Percentiles rank a stretch among this genome's conserved stretches.
These are phyloP conservation scores for Aureobasidium sp. DNA, from an alignment of 2,329 filamentous ascomycete genomes.

Conservation along the genomic window DNA sequence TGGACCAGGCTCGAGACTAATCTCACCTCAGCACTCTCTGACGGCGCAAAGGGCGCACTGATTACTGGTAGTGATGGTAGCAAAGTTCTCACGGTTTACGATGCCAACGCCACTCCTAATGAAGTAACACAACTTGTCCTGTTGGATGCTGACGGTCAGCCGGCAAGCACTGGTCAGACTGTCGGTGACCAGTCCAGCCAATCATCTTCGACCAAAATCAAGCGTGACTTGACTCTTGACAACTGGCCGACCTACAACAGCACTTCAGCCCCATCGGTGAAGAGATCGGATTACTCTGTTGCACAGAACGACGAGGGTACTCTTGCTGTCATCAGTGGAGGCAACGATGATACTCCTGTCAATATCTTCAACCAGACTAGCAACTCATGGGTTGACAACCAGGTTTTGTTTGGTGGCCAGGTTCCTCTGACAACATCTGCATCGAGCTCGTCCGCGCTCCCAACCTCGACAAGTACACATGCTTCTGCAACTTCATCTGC, in stretches of 20 bases:
- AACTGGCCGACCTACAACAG: slow-evolving; percentile 76
- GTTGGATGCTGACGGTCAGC: slow-evolving; percentile 50
- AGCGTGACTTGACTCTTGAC: slow-evolving; percentile 49
- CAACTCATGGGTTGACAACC: slow-evolving; percentile 74
- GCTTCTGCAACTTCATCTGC: slow-evolving; percentile 30
- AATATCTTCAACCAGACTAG: slow-evolving; percentile 68
- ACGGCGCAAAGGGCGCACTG: slow-evolving; percentile 46
- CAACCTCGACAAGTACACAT: slow-evolving; percentile 26
- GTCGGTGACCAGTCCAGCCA: slow-evolving; percentile 30
- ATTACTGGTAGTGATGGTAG: slow-evolving; percentile 68
- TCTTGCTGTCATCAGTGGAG: slow-evolving; percentile 71
- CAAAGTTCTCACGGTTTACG: slow-evolving; percentile 71
- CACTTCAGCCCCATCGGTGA: slow-evolving; percentile 59
- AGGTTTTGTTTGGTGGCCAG: slow-evolving; percentile 49
- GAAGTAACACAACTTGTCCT: slow-evolving; percentile 64
- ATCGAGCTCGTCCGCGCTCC: slow-evolving; percentile 24
- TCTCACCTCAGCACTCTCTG: slow-evolving; percentile 43
- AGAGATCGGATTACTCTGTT: slow-evolving; percentile 63
- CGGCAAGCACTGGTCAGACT: slow-evolving; percentile 43
- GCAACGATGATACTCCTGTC: slow-evolving; percentile 59
- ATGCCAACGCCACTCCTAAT: slow-evolving; percentile 69
- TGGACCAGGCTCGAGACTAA: slow-evolving; percentile 64
- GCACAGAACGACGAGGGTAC: slow-evolving; percentile 57
- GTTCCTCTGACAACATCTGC: slow-evolving; percentile 30
- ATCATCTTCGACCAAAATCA: slow-evolving; percentile 33